A percentile compares a stretch with the other conserved stretches of the same genome.
Conservation (phyloP, 768 basidiomycete species). For the Macrolepiota dolichaula region DNA sequence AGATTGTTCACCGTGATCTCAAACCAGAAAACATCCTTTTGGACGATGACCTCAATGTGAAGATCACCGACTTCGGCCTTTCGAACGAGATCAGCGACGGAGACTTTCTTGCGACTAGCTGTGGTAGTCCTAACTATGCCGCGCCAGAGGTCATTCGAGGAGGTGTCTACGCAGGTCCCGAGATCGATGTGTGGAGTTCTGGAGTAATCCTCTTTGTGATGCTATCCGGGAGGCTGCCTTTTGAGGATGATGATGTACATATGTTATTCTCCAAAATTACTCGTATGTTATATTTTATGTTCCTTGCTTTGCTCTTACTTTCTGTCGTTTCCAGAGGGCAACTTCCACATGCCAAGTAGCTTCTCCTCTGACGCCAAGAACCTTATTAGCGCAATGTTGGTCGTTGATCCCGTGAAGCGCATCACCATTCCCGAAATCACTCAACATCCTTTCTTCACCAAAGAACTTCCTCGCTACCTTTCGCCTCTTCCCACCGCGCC, state of each 20-base stretch:
- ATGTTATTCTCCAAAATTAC: constrained; percentile 92
- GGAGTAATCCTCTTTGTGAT: constrained; percentile 99
- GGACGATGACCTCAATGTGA: constrained; percentile 84
- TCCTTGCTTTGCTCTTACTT: neutral
- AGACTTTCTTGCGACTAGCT: constrained; percentile 94
- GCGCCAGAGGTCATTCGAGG: constrained; percentile 98
- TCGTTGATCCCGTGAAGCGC: constrained; percentile 91
- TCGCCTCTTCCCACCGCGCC: constrained; percentile 75
- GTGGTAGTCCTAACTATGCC: constrained; percentile 98
- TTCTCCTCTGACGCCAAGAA: constrained; percentile 74
- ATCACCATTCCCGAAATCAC: constrained; percentile 93
- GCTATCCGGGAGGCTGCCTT: constrained; percentile 92
- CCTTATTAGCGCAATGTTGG: constrained; percentile 87
- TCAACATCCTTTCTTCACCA: constrained; percentile 85
- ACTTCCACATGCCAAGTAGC: constrained; percentile 80
- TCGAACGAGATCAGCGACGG: constrained; percentile 96
- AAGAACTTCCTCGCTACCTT: constrained; percentile 84
- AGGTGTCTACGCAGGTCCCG: constrained; percentile 92
- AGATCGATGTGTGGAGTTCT: constrained; percentile 98
- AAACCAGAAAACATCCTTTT: constrained; percentile 96
- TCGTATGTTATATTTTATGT: constrained; percentile 42
- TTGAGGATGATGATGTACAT: constrained; percentile 96
- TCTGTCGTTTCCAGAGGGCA: constrained; percentile 57
- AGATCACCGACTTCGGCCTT: constrained; percentile 98
- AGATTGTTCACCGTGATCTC: constrained; percentile 96